Conservation (phyloP, 192 early-diverging fungal species). For the Coemansia sp. region DNA sequence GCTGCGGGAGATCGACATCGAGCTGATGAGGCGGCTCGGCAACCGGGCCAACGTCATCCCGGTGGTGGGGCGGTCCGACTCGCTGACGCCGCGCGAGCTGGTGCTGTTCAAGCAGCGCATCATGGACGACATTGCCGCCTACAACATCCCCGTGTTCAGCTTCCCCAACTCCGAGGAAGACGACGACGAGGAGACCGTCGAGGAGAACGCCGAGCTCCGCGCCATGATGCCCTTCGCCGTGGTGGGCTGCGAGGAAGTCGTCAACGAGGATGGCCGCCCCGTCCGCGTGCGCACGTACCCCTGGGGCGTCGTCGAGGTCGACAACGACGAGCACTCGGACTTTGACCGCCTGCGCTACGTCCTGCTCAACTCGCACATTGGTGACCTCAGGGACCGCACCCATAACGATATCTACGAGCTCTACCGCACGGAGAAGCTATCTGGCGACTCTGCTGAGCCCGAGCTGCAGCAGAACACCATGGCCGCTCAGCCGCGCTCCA, state of each 20-base stretch:
- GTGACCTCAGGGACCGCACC: constrained; percentile 96
- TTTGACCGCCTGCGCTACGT: constrained; percentile 92
- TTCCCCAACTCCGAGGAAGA: constrained; percentile 96
- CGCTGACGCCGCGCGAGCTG: constrained; percentile 81
- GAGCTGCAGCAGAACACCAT: not conserved
- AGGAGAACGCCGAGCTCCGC: constrained; percentile 95
- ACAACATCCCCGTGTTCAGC: constrained; percentile 95
- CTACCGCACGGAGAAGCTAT: constrained; percentile 90
- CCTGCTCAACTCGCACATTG: constrained; percentile 91
- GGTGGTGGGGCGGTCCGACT: constrained; percentile 91
- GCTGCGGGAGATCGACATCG: constrained; percentile 93
- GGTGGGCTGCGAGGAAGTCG: constrained; percentile 89
- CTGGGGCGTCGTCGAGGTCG: constrained; percentile 96
- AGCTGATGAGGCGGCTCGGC: constrained; percentile 87
- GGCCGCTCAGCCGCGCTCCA: constrained; percentile 2
- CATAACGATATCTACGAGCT: constrained; percentile 93
- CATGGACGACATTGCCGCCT: constrained; percentile 95
- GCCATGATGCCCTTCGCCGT: constrained; percentile 89
- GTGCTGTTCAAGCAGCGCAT: constrained; percentile 85
- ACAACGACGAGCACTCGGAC: constrained; percentile 95
- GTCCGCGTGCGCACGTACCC: constrained; percentile 91
- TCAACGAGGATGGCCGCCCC: constrained; percentile 75
- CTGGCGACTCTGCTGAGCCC: constrained; percentile 13
- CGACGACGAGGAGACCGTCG: constrained; percentile 98
- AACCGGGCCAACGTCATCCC: constrained; percentile 94